Conservation (phyloP, 805 yeast species). For the Saturnispora ahearnii region DNA sequence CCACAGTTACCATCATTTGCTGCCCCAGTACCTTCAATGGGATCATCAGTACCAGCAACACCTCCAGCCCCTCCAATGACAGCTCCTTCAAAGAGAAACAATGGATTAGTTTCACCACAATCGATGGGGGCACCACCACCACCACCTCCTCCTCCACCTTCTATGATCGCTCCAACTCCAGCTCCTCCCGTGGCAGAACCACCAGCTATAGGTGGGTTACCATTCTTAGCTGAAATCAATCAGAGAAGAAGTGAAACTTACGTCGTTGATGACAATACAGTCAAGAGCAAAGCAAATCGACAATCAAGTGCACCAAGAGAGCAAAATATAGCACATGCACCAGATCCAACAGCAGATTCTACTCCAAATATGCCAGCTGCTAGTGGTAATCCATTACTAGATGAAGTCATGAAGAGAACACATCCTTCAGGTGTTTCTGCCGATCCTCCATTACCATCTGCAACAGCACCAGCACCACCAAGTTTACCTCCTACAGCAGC, state of each 20-base stretch:
- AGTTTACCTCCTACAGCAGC: constrained; percentile 14
- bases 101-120: neutral
- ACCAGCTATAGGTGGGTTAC: constrained; percentile 34
- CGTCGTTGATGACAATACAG: constrained; percentile 34
- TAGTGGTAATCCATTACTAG: constrained; percentile 13
- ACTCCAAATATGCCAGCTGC: constrained; percentile 8
- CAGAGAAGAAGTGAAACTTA: constrained; percentile 42
- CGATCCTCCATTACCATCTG: neutral
- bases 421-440: constrained; percentile 15
- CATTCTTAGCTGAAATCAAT: constrained; percentile 52
- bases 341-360: constrained; percentile 13
- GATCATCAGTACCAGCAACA: constrained; percentile 16
- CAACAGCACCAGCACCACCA: constrained; percentile 19
- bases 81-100: constrained; percentile 12
- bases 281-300: constrained; percentile 15
- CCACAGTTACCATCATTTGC: constrained; percentile 21
- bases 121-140: constrained; percentile 17
- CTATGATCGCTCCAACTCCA: constrained; percentile 15
- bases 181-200: constrained; percentile 15
- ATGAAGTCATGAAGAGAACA: constrained; percentile 10
- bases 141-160: constrained; percentile 16
- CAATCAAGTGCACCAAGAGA: constrained; percentile 22
- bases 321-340: constrained; percentile 12
- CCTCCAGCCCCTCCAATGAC: constrained; percentile 16
- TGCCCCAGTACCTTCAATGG: constrained; percentile 17